Conservation (phyloP, 2,329 filamentous ascomycete species). For the Clonostachys byssicola region DNA sequence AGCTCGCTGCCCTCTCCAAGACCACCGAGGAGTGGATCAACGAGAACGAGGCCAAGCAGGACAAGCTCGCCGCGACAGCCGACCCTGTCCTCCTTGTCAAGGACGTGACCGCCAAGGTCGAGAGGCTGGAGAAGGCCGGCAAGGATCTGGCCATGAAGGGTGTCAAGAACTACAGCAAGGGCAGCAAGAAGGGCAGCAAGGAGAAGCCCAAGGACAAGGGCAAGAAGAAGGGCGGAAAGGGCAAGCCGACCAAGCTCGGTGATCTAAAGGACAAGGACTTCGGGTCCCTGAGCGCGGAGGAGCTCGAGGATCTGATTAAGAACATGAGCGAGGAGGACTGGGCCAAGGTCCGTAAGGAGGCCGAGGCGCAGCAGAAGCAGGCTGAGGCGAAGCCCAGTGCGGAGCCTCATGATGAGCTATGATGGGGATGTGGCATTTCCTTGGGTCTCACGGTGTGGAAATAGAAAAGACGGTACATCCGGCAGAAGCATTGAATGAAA, state of each 20-base stretch:
- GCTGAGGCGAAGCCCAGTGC: constrained; percentile 18
- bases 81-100: constrained; percentile 71
- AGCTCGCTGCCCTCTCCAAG: constrained; percentile 58
- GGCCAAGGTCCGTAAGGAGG: constrained; percentile 18
- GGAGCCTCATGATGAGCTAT: constrained; percentile 11
- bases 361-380: constrained; percentile 16
- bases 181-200: constrained; percentile 38
- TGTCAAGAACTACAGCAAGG: constrained; percentile 50
- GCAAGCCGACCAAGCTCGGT: constrained; percentile 34
- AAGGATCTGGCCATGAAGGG: constrained; percentile 69
- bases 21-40: constrained; percentile 70
- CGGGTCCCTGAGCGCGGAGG: constrained; percentile 7
- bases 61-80: constrained; percentile 62
- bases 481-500: no score
- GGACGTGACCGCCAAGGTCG: constrained; percentile 66
- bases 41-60: constrained; percentile 66
- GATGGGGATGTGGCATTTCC: not conserved
- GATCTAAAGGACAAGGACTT: constrained; percentile 21
- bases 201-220: constrained; percentile 38
- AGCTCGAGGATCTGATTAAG: constrained; percentile 46
- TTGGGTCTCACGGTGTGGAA: not conserved
- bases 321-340: constrained; percentile 13
- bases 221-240: constrained; percentile 24
- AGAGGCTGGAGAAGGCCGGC: constrained; percentile 67
- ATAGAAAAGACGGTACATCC: not conserved